phyloP scores from a whole-genome alignment of 192 early-diverging fungal genomes.

The Coemansia umbellata region DNA sequence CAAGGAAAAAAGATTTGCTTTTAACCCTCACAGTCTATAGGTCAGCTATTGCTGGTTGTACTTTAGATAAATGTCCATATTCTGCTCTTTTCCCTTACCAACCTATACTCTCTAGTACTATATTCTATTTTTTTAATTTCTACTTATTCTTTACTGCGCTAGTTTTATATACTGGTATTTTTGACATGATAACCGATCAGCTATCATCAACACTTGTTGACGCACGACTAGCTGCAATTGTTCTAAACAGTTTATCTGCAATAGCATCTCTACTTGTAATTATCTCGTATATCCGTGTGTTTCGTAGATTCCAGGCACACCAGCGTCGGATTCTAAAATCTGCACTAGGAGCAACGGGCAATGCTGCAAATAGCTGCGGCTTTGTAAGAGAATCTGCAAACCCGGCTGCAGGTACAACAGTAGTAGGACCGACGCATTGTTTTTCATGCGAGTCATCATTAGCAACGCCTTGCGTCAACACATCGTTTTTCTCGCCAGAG shows the following conservation, averaged over 20 bases:
- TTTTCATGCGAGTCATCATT: conserved; percentile 46
- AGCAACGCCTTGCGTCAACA: conserved; percentile 20
- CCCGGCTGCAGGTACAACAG: no score
- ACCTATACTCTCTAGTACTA: no score
- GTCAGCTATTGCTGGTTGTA: no score
- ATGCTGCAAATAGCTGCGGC: background rate
- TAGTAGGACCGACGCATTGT: no score
- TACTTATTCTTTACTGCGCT: no score
- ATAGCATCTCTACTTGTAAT: conserved; percentile 32
- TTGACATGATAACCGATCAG: no score
- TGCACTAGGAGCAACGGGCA: background rate
- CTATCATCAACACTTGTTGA: conserved; percentile 2
- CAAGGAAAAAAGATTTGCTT: no score
- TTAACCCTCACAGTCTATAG: no score
- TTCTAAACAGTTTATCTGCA: conserved; percentile 32
- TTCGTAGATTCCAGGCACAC: conserved; percentile 28
- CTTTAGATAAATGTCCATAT: no score
- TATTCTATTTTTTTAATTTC: no score
- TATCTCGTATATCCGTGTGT: conserved; percentile 29
- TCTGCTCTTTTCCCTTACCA: no score
- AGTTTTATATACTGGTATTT: no score
- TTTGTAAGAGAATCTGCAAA: background rate
- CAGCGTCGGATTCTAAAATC: conserved; percentile 37
- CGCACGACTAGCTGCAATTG: conserved; percentile 30
- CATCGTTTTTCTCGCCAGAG: conserved; percentile 15